phyloP scores from a whole-genome alignment of 768 basidiomycete genomes.

The Sporobolomyces roseus region DNA sequence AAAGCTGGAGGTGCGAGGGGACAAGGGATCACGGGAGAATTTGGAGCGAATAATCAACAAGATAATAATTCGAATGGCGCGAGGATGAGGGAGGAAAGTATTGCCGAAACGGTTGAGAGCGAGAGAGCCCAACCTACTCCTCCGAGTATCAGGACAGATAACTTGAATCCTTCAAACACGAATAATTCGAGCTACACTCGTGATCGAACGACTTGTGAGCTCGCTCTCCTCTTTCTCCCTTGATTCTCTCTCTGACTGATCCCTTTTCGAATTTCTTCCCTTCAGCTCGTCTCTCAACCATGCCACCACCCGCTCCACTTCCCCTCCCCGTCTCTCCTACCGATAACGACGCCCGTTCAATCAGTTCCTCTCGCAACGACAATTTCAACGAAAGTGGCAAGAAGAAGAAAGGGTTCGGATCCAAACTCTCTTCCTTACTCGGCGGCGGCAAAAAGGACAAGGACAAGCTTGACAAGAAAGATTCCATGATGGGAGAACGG shows the following conservation, averaged over 20 bases:
- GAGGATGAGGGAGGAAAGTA: conserved; percentile 3
- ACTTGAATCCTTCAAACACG: no score
- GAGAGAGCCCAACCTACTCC: conserved; percentile 4
- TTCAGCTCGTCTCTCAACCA: conserved; percentile 11
- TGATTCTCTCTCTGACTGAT: no score
- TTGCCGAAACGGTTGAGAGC: neutral
- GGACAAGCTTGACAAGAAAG: no score
- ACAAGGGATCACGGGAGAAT: conserved; percentile 8
- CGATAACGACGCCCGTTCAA: conserved; percentile 19
- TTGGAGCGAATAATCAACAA: conserved; percentile 17
- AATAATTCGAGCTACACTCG: no score
- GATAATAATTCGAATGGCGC: no score
- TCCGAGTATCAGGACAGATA: conserved; percentile 2
- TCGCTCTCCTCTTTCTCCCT: no score
- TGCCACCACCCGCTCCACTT: conserved; percentile 25
- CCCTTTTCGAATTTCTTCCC: no score
- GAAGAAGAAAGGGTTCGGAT: neutral
- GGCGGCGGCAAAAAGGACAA: conserved; percentile 14
- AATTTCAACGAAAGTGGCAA: no score
- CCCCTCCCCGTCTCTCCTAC: conserved; percentile 8
- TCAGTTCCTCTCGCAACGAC: neutral
- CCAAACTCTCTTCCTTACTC: conserved; percentile 34
- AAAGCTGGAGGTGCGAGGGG: neutral
- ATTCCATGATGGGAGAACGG: no score
- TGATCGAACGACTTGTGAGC: no score